Evolutionary conservation across 768 basidiomycete species (phyloP).

Genomic region (Rhizopogon salebrosus): DNA sequence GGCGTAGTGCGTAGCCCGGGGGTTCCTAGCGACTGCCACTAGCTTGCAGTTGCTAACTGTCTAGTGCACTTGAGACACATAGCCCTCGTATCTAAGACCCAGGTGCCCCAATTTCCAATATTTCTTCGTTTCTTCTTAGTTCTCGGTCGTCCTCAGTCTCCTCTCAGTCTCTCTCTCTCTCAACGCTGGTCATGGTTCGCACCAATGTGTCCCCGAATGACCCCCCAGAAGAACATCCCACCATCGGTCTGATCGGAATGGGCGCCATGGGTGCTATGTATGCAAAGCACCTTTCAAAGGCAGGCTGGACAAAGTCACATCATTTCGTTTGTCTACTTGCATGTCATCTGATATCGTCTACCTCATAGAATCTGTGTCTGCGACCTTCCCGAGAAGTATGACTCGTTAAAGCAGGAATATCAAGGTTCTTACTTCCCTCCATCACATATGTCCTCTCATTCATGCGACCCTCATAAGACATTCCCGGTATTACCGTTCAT

Average conservation of each 20-base stretch:
- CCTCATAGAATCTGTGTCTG: conserved; percentile 78
- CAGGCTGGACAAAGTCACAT: conserved; percentile 78
- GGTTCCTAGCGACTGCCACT: not conserved
- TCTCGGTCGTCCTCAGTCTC: not conserved
- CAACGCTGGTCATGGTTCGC: conserved; percentile 13
- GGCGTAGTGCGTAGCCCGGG: too few relatives aligned
- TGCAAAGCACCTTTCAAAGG: conserved; percentile 65
- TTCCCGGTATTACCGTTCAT: conserved; percentile 61
- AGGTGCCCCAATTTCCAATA: not conserved
- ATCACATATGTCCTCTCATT: not conserved
- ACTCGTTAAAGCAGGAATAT: conserved; percentile 54
- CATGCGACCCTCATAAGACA: conserved; percentile 30
- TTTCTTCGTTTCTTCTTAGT: not conserved
- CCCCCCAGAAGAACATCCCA: conserved; percentile 53
- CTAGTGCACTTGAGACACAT: not conserved
- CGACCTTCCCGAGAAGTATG: conserved; percentile 73
- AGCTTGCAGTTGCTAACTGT: not conserved
- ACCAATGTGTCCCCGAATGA: conserved; percentile 25
- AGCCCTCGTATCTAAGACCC: not conserved
- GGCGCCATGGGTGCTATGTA: conserved; percentile 98
- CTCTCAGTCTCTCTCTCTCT: not conserved
- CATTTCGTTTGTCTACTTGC: conserved; percentile 11
- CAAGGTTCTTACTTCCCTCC: conserved; percentile 39
- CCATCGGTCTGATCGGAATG: conserved; percentile 93
- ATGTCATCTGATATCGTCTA: not conserved